phyloP scores from a whole-genome alignment of 768 basidiomycete species.

The Mycena haematopus region DNA sequence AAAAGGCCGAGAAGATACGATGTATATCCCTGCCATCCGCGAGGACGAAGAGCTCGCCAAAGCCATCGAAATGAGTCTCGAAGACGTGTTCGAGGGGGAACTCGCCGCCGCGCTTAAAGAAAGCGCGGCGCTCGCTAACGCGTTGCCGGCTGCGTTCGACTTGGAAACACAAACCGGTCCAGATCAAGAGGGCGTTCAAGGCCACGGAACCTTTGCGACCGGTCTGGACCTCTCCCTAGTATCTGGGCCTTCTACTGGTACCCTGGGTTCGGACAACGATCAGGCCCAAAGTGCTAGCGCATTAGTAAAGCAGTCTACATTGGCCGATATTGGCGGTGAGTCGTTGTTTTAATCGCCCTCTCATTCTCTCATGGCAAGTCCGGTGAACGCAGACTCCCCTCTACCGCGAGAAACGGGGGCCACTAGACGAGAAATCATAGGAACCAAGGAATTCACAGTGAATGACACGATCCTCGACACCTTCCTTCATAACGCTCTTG shows the following conservation, averaged over 20 bases:
- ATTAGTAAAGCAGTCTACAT: not conserved
- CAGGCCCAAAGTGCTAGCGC: not conserved
- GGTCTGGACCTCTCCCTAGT: not conserved
- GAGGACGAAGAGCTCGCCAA: constrained; percentile 52
- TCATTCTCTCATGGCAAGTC: not conserved
- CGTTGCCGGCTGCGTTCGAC: too few species aligned
- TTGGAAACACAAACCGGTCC: not conserved
- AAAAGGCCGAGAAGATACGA: constrained; percentile 18
- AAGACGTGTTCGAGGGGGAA: constrained; percentile 28
- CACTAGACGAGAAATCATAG: constrained; percentile 57
- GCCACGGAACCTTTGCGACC: not conserved
- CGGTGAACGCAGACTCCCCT: not conserved
- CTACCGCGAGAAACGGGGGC: not conserved
- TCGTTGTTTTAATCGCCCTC: not conserved
- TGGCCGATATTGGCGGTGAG: not conserved
- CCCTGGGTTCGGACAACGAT: not conserved
- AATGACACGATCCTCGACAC: constrained; percentile 57
- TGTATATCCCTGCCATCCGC: constrained; percentile 20
- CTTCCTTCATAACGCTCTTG: constrained; percentile 60
- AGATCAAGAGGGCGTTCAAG: not conserved
- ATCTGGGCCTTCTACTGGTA: not conserved
- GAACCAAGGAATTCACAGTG: constrained; percentile 64
- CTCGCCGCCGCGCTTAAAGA: constrained; percentile 17
- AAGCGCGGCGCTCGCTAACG: not conserved
- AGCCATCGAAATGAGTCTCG: constrained; percentile 56